Conservation (phyloP, 2,329 filamentous ascomycete genomes). For the Venturia oleaginea region DNA sequence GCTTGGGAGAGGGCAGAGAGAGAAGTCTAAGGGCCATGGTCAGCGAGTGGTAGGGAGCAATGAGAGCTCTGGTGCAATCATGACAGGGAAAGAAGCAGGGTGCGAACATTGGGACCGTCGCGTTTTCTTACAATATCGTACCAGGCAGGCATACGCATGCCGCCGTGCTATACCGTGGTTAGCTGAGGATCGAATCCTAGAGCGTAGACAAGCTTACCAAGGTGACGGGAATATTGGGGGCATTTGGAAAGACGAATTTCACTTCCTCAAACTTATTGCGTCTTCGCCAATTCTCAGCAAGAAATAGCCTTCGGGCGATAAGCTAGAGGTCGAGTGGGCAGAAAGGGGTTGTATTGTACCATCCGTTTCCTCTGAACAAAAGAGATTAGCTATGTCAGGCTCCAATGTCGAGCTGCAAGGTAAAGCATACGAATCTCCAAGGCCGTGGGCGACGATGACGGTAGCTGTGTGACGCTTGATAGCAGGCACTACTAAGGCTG, state of each 20-base stretch:
- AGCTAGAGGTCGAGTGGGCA: not conserved
- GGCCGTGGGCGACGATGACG: constrained; percentile 86
- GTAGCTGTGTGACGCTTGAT: constrained; percentile 81
- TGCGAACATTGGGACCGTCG: constrained; percentile 7
- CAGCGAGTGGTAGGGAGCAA: constrained; percentile 25
- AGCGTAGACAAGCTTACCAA: constrained; percentile 42
- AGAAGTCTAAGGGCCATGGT: not conserved
- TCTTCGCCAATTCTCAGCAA: constrained; percentile 80
- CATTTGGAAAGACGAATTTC: constrained; percentile 90
- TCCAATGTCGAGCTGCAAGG: not conserved
- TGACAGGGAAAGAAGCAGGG: constrained; percentile 18
- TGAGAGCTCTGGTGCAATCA: constrained; percentile 29
- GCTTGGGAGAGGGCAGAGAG: constrained; percentile 24
- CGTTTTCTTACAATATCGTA: constrained; percentile 60
- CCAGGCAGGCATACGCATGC: constrained; percentile 79
- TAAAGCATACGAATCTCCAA: constrained; percentile 59
- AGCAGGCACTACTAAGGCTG: constrained; percentile 64
- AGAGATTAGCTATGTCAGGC: not conserved
- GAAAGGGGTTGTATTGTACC: constrained; percentile 39
- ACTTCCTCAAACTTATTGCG: constrained; percentile 77
- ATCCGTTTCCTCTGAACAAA: constrained; percentile 43
- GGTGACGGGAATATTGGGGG: constrained; percentile 79
- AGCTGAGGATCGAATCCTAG: not conserved
- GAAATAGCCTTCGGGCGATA: constrained; percentile 47
- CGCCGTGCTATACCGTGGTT: constrained; percentile 49